Evolutionary conservation across 139 green algal genomes (phyloP).

Genomic region (Picochlorum sp.): DNA sequence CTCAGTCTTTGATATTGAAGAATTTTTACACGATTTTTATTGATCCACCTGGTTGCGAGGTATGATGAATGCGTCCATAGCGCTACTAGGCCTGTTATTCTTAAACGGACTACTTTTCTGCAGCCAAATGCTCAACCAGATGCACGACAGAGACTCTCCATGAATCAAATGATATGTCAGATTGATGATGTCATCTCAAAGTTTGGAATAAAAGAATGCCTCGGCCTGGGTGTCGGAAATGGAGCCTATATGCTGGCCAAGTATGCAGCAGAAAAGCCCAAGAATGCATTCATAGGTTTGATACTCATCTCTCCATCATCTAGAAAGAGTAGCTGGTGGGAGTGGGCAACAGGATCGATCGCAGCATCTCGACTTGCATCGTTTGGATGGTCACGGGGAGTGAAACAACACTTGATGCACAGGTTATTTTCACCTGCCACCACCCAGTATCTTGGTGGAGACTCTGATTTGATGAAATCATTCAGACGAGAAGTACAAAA

Average conservation of each 20-base stretch:
- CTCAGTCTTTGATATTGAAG: constrained; percentile 21
- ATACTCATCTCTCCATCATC: constrained; percentile 32
- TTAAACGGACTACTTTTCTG: too few relatives aligned
- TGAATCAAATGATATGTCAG: constrained; percentile 17
- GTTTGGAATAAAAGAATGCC: constrained; percentile 16
- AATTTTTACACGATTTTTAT: constrained; percentile 40
- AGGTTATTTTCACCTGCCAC: constrained; percentile 11
- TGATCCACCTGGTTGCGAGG: constrained; percentile 32
- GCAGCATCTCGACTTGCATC: constrained; percentile 11
- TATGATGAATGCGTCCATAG: constrained; percentile 1
- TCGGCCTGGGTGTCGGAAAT: constrained; percentile 28
- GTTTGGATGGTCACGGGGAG: constrained; percentile 6
- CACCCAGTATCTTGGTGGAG: constrained; percentile 11
- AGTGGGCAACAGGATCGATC: constrained; percentile 25
- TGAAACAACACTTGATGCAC: constrained; percentile 10
- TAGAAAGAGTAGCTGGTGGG: constrained; percentile 27
- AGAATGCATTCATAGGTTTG: constrained; percentile 16
- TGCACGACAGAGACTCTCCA: constrained; percentile 11
- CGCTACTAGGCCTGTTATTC: too few relatives aligned
- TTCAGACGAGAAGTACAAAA: constrained; percentile 14
- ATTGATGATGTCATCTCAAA: constrained; percentile 26
- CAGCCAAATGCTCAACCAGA: background rate
- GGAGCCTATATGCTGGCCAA: constrained; percentile 28
- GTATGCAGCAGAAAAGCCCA: constrained; percentile 12
- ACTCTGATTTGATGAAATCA: constrained; percentile 18